These are phyloP conservation scores for Pichia thaimueangensis DNA, from an alignment of 805 yeast species.

Conservation along the genomic window DNA sequence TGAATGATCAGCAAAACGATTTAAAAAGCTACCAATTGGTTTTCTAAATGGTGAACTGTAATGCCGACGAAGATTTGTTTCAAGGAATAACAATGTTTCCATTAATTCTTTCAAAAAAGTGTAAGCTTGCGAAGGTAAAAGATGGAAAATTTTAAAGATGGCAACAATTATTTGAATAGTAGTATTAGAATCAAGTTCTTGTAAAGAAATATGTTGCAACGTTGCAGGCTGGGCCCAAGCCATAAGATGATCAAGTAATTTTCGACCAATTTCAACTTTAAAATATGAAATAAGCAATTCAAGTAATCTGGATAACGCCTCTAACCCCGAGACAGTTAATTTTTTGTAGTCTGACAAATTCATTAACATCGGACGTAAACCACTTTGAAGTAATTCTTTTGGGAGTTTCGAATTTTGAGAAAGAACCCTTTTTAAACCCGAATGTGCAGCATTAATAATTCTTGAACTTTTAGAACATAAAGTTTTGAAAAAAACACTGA, in stretches of 20 bases:
- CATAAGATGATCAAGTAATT: conserved; percentile 83
- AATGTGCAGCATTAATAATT: conserved; percentile 89
- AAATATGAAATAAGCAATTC: conserved; percentile 87
- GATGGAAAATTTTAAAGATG: conserved; percentile 83
- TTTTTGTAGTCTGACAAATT: conserved; percentile 90
- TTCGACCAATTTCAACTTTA: conserved; percentile 94
- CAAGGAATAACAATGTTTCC: conserved; percentile 67
- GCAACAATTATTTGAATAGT: conserved; percentile 86
- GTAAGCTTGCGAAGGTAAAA: conserved; percentile 86
- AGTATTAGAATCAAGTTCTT: conserved; percentile 71
- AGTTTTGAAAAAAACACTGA: conserved; percentile 93
- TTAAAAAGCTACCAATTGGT: conserved; percentile 83
- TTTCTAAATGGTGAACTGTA: conserved; percentile 82
- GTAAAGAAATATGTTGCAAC: conserved; percentile 68
- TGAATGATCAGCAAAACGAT: conserved; percentile 74
- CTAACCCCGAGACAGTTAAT: conserved; percentile 80
- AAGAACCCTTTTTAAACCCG: conserved; percentile 75
- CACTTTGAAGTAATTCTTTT: conserved; percentile 89
- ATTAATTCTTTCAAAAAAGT: conserved; percentile 86
- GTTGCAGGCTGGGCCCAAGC: conserved; percentile 92
- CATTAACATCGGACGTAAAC: conserved; percentile 92
- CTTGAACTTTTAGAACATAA: conserved; percentile 77
- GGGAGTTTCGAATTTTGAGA: conserved; percentile 86
- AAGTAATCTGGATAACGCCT: conserved; percentile 80
- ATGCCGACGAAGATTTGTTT: conserved; percentile 76